phyloP scores from a whole-genome alignment of 192 early-diverging fungal genomes.

The Coemansia sp. region DNA sequence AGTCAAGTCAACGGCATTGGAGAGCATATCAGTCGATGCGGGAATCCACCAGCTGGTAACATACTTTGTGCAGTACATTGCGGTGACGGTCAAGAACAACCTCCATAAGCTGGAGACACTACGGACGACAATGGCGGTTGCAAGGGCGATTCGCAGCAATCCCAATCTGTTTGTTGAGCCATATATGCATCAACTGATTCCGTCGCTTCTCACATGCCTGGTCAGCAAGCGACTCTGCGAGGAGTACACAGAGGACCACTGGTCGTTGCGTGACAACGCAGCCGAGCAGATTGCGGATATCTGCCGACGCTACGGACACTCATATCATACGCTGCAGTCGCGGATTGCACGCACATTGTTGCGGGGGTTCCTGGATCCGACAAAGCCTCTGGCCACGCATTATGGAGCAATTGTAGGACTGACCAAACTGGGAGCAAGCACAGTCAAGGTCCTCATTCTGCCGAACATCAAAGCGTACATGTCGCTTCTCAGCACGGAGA shows the following conservation, averaged over 20 bases:
- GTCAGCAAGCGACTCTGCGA: constrained; percentile 82
- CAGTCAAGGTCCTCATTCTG: constrained; percentile 70
- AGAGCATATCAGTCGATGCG: constrained; percentile 83
- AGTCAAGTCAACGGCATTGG: constrained; percentile 73
- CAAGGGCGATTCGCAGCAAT: constrained; percentile 80
- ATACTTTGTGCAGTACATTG: constrained; percentile 92
- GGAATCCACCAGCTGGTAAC: constrained; percentile 93
- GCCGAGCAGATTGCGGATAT: constrained; percentile 73
- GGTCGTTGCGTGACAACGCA: constrained; percentile 75
- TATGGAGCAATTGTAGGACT: constrained; percentile 89
- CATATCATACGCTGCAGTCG: constrained; percentile 85
- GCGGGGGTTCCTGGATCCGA: constrained; percentile 84
- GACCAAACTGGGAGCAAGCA: constrained; percentile 72
- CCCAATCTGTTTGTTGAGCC: constrained; percentile 90
- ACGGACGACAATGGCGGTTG: constrained; percentile 76
- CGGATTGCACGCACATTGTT: constrained; percentile 88
- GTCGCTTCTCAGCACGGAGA: constrained; percentile 46
- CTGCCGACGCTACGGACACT: constrained; percentile 71
- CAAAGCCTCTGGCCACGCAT: constrained; percentile 76
- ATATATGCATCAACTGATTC: constrained; percentile 94
- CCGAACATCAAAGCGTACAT: constrained; percentile 76
- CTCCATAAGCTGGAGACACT: constrained; percentile 70
- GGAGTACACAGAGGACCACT: constrained; percentile 70
- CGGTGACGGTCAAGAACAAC: constrained; percentile 82
- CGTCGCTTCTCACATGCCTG: constrained; percentile 88